phyloP scores from a whole-genome alignment of 1,139 yeast species.

The Ogataea hybrid region DNA sequence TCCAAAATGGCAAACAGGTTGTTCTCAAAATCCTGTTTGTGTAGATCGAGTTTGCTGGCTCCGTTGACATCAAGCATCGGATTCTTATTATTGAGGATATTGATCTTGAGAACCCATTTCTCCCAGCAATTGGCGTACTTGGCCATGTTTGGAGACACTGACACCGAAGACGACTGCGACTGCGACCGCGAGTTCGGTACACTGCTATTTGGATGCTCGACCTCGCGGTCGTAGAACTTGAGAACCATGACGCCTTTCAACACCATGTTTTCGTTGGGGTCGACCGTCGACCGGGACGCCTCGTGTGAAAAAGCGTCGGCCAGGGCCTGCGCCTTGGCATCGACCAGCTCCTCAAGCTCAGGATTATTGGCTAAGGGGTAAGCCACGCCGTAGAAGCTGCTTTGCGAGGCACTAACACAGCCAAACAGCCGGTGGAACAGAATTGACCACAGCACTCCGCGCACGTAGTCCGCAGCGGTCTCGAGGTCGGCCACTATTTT shows the following conservation, averaged over 20 bases:
- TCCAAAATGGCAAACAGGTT: slow-evolving; percentile 47
- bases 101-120: slow-evolving; percentile 42
- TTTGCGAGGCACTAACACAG: slow-evolving; percentile 51
- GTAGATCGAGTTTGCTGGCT: slow-evolving; percentile 18
- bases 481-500: slow-evolving; percentile 23
- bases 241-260: slow-evolving; percentile 24
- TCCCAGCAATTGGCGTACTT: slow-evolving; percentile 42
- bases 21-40: slow-evolving; percentile 28
- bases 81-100: slow-evolving; percentile 27
- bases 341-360: slow-evolving; percentile 45
- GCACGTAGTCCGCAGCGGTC: slow-evolving; percentile 24
- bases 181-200: slow-evolving; percentile 13
- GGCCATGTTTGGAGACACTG: slow-evolving; percentile 10
- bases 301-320: slow-evolving; percentile 29
- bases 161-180: slow-evolving; percentile 19
- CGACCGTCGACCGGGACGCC: background rate
- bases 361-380: slow-evolving; percentile 44
- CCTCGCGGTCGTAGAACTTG: slow-evolving; percentile 27
- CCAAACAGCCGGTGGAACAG: slow-evolving; percentile 74
- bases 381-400: slow-evolving; percentile 41
- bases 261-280: slow-evolving; percentile 8
- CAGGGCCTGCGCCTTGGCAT: slow-evolving; percentile 40
- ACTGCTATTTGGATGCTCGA: slow-evolving; percentile 6
- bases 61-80: slow-evolving; percentile 15
- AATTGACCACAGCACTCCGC: slow-evolving; percentile 64